These are phyloP conservation scores for Hypoxylon intermedium DNA, from an alignment of 495 filamentous ascomycete species.

Conservation along the genomic window DNA sequence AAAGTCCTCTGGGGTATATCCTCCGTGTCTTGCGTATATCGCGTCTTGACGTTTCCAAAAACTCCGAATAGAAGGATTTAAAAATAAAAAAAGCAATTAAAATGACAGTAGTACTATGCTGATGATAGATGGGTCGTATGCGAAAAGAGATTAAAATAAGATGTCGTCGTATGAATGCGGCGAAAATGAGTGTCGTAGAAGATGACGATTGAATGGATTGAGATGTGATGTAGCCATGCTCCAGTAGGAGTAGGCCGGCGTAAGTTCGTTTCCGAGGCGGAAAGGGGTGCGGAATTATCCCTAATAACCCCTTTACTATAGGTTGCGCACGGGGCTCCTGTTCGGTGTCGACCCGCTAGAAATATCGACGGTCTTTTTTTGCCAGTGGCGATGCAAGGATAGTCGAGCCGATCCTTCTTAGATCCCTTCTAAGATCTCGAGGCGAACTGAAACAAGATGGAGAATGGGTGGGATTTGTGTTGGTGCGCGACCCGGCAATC, in stretches of 20 bases:
- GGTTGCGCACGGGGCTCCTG: constrained; percentile 3
- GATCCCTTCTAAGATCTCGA: not conserved
- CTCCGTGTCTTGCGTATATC: constrained; percentile 34
- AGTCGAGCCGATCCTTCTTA: constrained; percentile 31
- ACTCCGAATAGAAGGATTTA: constrained; percentile 21
- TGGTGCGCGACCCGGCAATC: constrained; percentile 7
- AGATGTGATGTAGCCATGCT: constrained; percentile 12
- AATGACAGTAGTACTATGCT: constrained; percentile 23
- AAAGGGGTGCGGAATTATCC: not conserved
- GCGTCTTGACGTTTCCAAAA: constrained; percentile 32
- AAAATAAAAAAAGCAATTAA: constrained; percentile 22
- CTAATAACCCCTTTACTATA: not conserved
- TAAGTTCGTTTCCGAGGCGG: not conserved
- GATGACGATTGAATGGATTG: constrained; percentile 3
- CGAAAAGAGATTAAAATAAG: constrained; percentile 12
- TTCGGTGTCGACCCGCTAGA: constrained; percentile 16
- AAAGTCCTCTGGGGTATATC: constrained; percentile 37
- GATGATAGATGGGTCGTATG: constrained; percentile 13
- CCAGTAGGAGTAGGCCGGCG: constrained; percentile 6
- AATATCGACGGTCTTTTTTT: constrained; percentile 2
- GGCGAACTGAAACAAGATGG: constrained; percentile 26
- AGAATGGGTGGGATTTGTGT: constrained; percentile 2
- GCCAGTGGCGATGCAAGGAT: constrained; percentile 18
- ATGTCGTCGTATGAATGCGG: constrained; percentile 15
- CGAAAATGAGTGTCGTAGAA: not conserved